A percentile compares a stretch with the other conserved stretches of the same genome.
These are phyloP conservation scores for Biscogniauxia marginata DNA, from an alignment of 2,329 filamentous ascomycete genomes.

Conservation along the genomic window DNA sequence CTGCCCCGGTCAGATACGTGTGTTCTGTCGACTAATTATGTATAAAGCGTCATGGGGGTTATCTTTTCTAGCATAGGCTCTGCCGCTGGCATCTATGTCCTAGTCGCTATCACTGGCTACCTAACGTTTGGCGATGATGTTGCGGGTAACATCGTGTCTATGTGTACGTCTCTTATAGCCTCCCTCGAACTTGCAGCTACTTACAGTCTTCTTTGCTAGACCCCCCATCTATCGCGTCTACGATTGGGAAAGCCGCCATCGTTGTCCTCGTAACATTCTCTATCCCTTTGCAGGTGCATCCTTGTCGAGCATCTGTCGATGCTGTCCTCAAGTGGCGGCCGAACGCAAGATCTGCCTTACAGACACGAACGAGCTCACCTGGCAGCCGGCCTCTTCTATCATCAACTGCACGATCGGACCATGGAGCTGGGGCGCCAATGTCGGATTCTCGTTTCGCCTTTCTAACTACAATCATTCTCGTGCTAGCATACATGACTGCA, in stretches of 20 bases:
- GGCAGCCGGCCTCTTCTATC: conserved; percentile 45
- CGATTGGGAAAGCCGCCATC: conserved; percentile 91
- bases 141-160: conserved; percentile 87
- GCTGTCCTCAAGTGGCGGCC: conserved; percentile 94
- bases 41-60: conserved; percentile 71
- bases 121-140: conserved; percentile 91
- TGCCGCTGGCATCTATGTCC: conserved; percentile 80
- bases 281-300: conserved; percentile 92
- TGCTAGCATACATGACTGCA: conserved; percentile 81
- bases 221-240: conserved; percentile 74
- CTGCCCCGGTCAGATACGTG: neutral
- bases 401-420: conserved; percentile 44
- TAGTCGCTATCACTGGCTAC: conserved; percentile 94
- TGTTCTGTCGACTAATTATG: conserved; percentile 11
- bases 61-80: conserved; percentile 82
- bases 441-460: conserved; percentile 84
- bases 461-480: conserved; percentile 82
- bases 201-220: conserved; percentile 43
- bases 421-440: conserved; percentile 62
- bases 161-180: conserved; percentile 61
- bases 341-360: conserved; percentile 39
- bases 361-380: conserved; percentile 41
- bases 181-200: neutral
- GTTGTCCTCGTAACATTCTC: conserved; percentile 96
- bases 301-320: conserved; percentile 91